Conservation (phyloP, 1,139 yeast species). For the Taphrina pruni region DNA sequence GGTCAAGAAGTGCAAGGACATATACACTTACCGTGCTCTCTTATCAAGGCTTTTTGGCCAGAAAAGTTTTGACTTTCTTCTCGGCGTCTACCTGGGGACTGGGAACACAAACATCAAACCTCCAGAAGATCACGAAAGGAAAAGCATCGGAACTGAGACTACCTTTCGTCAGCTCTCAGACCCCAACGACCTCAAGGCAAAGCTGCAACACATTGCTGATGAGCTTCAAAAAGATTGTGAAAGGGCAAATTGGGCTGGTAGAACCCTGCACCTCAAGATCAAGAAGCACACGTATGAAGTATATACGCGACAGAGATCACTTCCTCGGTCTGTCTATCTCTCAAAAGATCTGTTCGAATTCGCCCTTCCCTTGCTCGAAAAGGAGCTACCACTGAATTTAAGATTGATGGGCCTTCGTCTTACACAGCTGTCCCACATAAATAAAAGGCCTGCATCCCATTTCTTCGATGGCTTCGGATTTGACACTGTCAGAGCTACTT, state of each 20-base stretch:
- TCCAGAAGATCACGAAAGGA: slow-evolving; percentile 46
- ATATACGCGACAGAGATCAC: slow-evolving; percentile 45
- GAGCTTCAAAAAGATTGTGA: slow-evolving; percentile 47
- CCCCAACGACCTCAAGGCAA: slow-evolving; percentile 41
- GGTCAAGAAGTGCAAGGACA: slow-evolving; percentile 46
- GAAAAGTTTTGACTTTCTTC: slow-evolving; percentile 44
- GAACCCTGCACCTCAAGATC: slow-evolving; percentile 46
- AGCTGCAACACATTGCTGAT: slow-evolving; percentile 44
- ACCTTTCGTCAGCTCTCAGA: slow-evolving; percentile 46
- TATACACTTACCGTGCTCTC: slow-evolving; percentile 43
- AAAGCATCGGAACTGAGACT: slow-evolving; percentile 47
- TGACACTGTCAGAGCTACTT: neutral
- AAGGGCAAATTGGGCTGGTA: slow-evolving; percentile 45
- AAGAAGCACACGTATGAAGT: slow-evolving; percentile 47
- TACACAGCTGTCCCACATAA: slow-evolving; percentile 38
- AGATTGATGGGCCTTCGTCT: slow-evolving; percentile 47
- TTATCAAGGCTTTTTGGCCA: slow-evolving; percentile 44
- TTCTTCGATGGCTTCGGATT: slow-evolving; percentile 22
- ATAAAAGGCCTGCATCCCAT: slow-evolving; percentile 22
- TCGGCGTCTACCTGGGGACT: slow-evolving; percentile 47
- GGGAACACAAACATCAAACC: slow-evolving; percentile 47
- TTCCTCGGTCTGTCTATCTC: slow-evolving; percentile 43
- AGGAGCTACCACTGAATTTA: slow-evolving; percentile 45
- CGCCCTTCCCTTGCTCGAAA: slow-evolving; percentile 45
- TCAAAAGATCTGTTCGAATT: slow-evolving; percentile 46